These are phyloP conservation scores for Dactylellina drechsleri DNA, from an alignment of 2,329 filamentous ascomycete genomes.

Conservation along the genomic window DNA sequence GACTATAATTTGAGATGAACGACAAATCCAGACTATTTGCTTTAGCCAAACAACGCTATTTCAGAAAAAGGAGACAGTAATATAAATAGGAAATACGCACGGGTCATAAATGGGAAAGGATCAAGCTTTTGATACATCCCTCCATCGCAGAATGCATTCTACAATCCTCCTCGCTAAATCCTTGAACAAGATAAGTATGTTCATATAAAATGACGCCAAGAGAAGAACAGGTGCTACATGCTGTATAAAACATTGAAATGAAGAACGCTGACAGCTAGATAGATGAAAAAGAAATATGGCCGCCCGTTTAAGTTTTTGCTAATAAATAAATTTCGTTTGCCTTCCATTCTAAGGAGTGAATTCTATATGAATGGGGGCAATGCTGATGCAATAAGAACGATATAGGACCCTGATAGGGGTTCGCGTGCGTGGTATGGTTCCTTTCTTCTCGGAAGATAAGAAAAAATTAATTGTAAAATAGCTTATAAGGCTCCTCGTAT, in stretches of 20 bases:
- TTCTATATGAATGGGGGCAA: not conserved
- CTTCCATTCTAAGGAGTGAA: slow-evolving; percentile 11
- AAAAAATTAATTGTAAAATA: not conserved
- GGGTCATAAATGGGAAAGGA: not conserved
- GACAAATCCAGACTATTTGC: slow-evolving; percentile 4
- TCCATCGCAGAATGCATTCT: not conserved
- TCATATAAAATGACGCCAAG: slow-evolving; percentile 22
- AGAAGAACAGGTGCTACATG: slow-evolving; percentile 12
- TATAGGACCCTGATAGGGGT: not conserved
- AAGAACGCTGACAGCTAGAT: slow-evolving; percentile 20
- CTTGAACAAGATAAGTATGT: not conserved
- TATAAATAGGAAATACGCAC: not conserved
- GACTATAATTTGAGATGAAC: not conserved
- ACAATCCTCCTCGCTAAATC: not conserved
- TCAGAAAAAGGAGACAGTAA: not conserved
- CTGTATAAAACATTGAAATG: slow-evolving; percentile 4
- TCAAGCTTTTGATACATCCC: slow-evolving; percentile 19
- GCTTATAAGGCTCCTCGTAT: slow-evolving; percentile 13
- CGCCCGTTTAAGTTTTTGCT: slow-evolving; percentile 30
- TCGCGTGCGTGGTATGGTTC: not conserved
- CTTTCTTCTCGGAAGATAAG: slow-evolving; percentile 5
- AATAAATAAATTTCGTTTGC: slow-evolving; percentile 16
- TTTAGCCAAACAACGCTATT: slow-evolving; percentile 11
- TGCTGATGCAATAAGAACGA: not conserved
- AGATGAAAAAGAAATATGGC: slow-evolving; percentile 20